Conservation (phyloP, 2,329 filamentous ascomycete genomes). For the Fusarium palustre region DNA sequence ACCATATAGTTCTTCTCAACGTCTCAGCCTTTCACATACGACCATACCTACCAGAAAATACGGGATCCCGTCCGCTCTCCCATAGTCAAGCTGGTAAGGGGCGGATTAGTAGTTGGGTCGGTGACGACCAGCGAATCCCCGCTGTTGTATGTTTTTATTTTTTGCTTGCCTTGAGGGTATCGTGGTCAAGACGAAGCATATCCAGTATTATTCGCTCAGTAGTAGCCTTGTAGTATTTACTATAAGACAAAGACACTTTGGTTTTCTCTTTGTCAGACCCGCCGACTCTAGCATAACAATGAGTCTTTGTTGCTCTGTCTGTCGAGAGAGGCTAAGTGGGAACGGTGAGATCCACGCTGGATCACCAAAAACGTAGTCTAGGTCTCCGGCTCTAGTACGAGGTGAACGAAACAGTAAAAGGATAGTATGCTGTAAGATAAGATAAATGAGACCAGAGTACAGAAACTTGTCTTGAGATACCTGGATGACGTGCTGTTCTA, state of each 20-base stretch:
- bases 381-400: no score
- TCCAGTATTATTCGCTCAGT: background rate
- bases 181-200: background rate
- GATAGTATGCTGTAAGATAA: no score
- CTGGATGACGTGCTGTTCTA: no score
- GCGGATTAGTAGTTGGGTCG: conserved; percentile 15
- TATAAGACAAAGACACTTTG: background rate
- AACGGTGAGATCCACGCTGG: background rate
- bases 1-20: background rate
- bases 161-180: background rate
- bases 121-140: conserved; percentile 14
- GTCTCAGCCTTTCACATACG: background rate
- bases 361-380: no score
- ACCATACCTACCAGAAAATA: conserved; percentile 13
- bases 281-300: background rate
- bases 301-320: background rate
- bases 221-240: background rate
- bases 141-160: conserved; percentile 5
- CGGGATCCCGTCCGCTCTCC: conserved; percentile 15
- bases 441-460: no score
- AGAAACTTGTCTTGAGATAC: no score
- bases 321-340: background rate
- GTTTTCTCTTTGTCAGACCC: background rate
- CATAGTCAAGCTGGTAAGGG: conserved; percentile 14
- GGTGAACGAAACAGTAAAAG: no score